Evolutionary conservation across 306 rosid genomes (phyloP), one percentile per base, ranked within the genome.

Genomic region (Sechiopsis laciniata): DNA sequence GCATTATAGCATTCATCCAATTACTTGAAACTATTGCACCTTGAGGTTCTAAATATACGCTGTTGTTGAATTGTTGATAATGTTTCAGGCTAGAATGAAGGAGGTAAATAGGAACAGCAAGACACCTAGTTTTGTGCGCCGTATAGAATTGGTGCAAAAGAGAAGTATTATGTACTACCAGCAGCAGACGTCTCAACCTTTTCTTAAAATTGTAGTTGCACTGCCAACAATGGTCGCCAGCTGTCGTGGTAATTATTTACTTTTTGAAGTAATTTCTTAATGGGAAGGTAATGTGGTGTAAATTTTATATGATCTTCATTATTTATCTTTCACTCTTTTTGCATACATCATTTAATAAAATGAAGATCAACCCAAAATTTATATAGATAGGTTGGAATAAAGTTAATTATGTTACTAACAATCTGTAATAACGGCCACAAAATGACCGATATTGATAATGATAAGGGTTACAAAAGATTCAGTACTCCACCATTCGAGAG

Each of bases 161-260:
- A 84, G 84, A 82, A 94, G 91, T 68, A 91, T 94, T 76, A 94
- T 90, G 98, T 81, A 94, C 80, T 94, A 94, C 77, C 96, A 94
- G 83, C 95, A 87, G 85, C 83, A 82, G 64, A 64, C 74, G 40
- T 86, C 88, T 57, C 87, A 89, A 55, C 75, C 99, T 51, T 94
- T 94, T 79, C 94, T 94, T 77, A 94, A 91, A 85, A 89, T 94
- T 71, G 87, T 88, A 20, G 99, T 91, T 82, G 97, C 96, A 56
- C 85, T 94, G 72, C 99, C 99, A 60, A 89, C 96, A 48, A 91
- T 94, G 97, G 99, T 94, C 76, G 80, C 99, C 75, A 86, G 95
- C 85, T 91, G 99, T 82, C 92, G 99, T n/a, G 92, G 99, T 94
- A 89, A 82, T 40, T 71, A 13, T 29, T 61, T 61, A 59, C 15